These are phyloP conservation scores for Echeveria elegans DNA, from an alignment of 164 flowering plant genomes.

Conservation along the genomic window DNA sequence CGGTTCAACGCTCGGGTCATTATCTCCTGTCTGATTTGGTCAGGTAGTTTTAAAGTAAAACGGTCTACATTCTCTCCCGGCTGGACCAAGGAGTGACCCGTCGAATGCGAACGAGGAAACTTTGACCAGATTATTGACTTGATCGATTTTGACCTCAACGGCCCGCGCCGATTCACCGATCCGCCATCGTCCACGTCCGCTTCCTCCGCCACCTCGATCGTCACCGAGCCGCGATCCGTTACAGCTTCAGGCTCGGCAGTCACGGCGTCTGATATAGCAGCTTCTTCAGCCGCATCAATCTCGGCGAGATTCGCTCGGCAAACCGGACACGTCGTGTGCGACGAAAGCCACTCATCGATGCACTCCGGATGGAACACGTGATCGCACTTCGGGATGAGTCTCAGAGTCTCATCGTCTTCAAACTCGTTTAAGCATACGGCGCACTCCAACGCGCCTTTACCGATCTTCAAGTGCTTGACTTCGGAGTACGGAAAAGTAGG, in stretches of 20 bases:
- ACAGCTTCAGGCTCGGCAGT: too few relatives aligned
- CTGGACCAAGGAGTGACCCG: slow-evolving; percentile 61
- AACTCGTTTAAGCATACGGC: slow-evolving; percentile 35
- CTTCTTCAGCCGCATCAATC: neutral
- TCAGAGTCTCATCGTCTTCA: slow-evolving; percentile 29
- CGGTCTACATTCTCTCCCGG: slow-evolving; percentile 56
- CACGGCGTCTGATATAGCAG: neutral
- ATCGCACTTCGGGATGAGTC: slow-evolving; percentile 31
- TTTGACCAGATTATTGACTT: neutral
- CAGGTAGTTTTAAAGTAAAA: slow-evolving; percentile 51
- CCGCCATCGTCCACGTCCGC: neutral
- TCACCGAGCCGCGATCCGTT: neutral
- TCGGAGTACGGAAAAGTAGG: slow-evolving; percentile 7
- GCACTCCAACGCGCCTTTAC: slow-evolving; percentile 29
- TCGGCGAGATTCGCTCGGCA: slow-evolving; percentile 24
- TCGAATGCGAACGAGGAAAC: slow-evolving; percentile 55
- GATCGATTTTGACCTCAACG: slow-evolving; percentile 29
- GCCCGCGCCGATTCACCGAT: slow-evolving; percentile 25
- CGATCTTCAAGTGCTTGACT: slow-evolving; percentile 19
- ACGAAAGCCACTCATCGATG: slow-evolving; percentile 32
- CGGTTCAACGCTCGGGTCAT: slow-evolving; percentile 25
- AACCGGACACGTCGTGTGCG: slow-evolving; percentile 36
- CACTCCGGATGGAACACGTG: slow-evolving; percentile 39
- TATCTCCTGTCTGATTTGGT: slow-evolving; percentile 38
- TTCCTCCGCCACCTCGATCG: slow-evolving; percentile 7